phyloP scores from a whole-genome alignment of 192 early-diverging fungal genomes.

The Coemansia sp. region DNA sequence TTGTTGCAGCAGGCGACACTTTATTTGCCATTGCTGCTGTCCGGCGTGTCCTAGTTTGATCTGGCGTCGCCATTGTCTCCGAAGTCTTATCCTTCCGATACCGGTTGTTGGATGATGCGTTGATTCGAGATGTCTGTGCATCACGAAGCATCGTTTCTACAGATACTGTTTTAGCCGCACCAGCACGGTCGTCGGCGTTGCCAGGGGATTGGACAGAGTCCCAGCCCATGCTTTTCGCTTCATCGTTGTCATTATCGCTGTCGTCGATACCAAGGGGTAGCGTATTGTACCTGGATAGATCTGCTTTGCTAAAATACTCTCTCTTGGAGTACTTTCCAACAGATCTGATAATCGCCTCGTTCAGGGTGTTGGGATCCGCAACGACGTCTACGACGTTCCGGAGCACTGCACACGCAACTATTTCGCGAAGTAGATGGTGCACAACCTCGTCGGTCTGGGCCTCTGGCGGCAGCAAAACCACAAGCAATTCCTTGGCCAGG shows the following conservation, averaged over 20 bases:
- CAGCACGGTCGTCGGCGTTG: not conserved
- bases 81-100: too few species aligned
- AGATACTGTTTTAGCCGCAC: conserved; percentile 5
- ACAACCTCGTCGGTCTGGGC: conserved; percentile 46
- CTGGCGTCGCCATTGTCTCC: too few species aligned
- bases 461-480: conserved; percentile 47
- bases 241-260: conserved; percentile 1
- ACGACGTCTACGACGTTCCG: conserved; percentile 47
- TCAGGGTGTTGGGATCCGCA: conserved; percentile 46
- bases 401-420: conserved; percentile 52
- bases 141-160: conserved; percentile 53
- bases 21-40: not conserved
- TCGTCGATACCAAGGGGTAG: conserved; percentile 40
- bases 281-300: conserved; percentile 48
- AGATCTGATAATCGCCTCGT: conserved; percentile 45
- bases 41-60: not conserved
- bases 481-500: conserved; percentile 35
- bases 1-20: not conserved
- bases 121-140: conserved; percentile 39
- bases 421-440: conserved; percentile 46
- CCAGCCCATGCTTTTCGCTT: not conserved
- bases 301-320: conserved; percentile 44
- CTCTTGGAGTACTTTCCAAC: conserved; percentile 43
- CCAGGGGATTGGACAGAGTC: not conserved
- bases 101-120: not conserved